Evolutionary conservation across 306 rosid genomes (phyloP), one percentile per base, ranked within the genome.

Genomic region (Arachis stenosperma): DNA sequence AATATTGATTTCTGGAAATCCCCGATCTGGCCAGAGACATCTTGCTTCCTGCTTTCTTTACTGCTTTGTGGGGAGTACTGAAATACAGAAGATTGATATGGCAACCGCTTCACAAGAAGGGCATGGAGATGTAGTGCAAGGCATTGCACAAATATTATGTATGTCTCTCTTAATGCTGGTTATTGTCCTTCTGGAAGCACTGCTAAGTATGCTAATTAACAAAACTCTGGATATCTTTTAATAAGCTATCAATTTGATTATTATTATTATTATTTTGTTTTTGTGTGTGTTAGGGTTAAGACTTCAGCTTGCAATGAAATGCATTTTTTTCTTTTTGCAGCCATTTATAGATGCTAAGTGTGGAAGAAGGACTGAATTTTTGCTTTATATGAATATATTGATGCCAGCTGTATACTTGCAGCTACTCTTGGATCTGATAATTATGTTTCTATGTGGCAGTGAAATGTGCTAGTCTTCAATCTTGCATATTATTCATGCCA

Each of bases 81-180:
- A 88, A 85, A 80, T 94, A 17, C 90, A 75, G 52, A 94, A 91
- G 86, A 81, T 94, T 72, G 98, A 94, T 84, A 82, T 91, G 90
- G 98, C 98, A 69, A 91, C 98, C 74, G 82, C 91, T 78, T 88
- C 90, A 59, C 97, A 84, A 82, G 97, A 91, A 88, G 97, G 98
- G 22, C 91, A 84, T 55, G 98, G 98, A 78, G 95, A 91, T 80
- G 77, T 81, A 63, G 91, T 75, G 76, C 97, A 84, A 78, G 98
- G 98, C 74, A 91, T 94, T 62, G 79, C 96, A 40, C 87, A 79
- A 67, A 82, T 94, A 88, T 73, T 94, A 81, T 76, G 97, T 94
- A 94, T 65, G 86, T 78, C 67, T 67, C 77, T 56, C 61, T 55
- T 13, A 13, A 52, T 69, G 58, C 53, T 53, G 13, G 54, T 53